A percentile compares a stretch with the other conserved stretches of the same genome.
phyloP scores from a whole-genome alignment of 2,329 filamentous ascomycete genomes.

The Fusarium sp. region DNA sequence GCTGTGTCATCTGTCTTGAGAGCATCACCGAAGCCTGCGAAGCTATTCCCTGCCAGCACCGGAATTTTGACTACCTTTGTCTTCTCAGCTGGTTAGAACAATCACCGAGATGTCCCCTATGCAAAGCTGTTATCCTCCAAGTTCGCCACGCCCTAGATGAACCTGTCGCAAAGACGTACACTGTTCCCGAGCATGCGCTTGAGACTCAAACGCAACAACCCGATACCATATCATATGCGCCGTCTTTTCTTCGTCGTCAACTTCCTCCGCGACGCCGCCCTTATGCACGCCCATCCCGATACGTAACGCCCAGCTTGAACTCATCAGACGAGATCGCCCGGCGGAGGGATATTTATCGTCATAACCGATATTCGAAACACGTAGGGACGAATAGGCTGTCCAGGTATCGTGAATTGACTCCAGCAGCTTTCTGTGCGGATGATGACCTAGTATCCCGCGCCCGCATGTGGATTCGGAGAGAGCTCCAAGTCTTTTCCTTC shows the following conservation, averaged over 20 bases:
- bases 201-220: background rate
- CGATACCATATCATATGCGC: conserved; percentile 12
- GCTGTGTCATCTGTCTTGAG: conserved; percentile 91
- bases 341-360: conserved; percentile 78
- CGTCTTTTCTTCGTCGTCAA: conserved; percentile 2
- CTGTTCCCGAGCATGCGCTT: conserved; percentile 61
- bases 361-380: conserved; percentile 80
- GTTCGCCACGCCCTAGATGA: conserved; percentile 73
- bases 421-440: conserved; percentile 72
- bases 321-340: conserved; percentile 50
- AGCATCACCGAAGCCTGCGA: conserved; percentile 77
- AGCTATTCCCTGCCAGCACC: conserved; percentile 81
- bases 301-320: conserved; percentile 9
- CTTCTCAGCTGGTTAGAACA: conserved; percentile 84
- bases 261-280: conserved; percentile 17
- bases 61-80: conserved; percentile 87
- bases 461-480: conserved; percentile 83
- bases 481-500: conserved; percentile 85
- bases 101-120: conserved; percentile 81
- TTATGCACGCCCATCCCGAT: conserved; percentile 12
- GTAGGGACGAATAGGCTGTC: conserved; percentile 86
- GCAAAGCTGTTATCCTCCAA: conserved; percentile 67
- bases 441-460: conserved; percentile 79
- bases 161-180: conserved; percentile 61
- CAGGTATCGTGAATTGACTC: conserved; percentile 78